These are phyloP conservation scores for Dictyostelium intermedium DNA, from an alignment of 78 protist genomes.

Conservation along the genomic window DNA sequence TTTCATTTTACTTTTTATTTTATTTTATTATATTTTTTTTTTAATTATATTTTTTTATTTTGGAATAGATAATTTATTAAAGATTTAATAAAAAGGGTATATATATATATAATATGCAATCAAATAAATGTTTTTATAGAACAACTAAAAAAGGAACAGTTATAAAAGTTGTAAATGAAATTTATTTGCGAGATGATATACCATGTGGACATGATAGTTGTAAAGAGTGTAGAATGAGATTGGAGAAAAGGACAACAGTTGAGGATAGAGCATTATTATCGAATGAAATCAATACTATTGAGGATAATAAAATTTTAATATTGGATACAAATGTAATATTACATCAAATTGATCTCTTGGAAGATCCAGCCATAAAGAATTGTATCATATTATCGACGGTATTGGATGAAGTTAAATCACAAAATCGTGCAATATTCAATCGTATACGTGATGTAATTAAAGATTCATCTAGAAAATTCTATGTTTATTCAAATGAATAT, in stretches of 20 bases:
- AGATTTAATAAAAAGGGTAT: no score
- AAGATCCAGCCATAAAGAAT: slow-evolving; percentile 79
- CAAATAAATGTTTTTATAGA: slow-evolving; percentile 57
- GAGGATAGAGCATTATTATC: slow-evolving; percentile 27
- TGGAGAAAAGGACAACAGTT: background rate
- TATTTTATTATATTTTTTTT: no score
- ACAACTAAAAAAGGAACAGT: slow-evolving; percentile 81
- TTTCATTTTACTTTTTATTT: no score
- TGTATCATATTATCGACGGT: slow-evolving; percentile 88
- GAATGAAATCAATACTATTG: background rate
- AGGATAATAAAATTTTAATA: slow-evolving; percentile 11
- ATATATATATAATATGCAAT: background rate
- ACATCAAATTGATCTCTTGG: slow-evolving; percentile 89
- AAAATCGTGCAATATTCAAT: slow-evolving; percentile 46
- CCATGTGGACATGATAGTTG: slow-evolving; percentile 84
- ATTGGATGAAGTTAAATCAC: slow-evolving; percentile 85
- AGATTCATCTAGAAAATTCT: slow-evolving; percentile 50
- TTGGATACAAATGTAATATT: slow-evolving; percentile 92
- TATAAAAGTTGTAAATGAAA: slow-evolving; percentile 82
- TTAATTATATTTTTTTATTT: no score
- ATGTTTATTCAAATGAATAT: slow-evolving; percentile 91
- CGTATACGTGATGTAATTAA: slow-evolving; percentile 73
- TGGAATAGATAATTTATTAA: no score
- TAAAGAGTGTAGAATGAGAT: slow-evolving; percentile 32
- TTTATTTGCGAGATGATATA: slow-evolving; percentile 92